Evolutionary conservation across 768 basidiomycete genomes (phyloP), one percentile per base, ranked within the genome.

Genomic region (Strobilomyces dryophilus): DNA sequence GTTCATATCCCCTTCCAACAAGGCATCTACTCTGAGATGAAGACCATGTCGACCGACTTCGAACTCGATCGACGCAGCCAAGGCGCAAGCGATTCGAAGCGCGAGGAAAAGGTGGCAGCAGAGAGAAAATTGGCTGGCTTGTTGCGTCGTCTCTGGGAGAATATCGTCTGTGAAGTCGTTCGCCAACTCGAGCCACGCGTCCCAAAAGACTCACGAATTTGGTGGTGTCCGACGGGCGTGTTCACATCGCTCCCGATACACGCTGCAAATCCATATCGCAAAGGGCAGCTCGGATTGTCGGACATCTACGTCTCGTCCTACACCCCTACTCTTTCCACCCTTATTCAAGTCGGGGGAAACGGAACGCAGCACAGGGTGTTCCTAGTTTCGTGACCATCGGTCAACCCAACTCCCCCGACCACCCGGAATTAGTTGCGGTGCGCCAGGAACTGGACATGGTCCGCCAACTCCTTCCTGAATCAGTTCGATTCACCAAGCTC

Each of bases 291-390:
- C 4, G 61, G 62, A 21, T 32, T 71, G n/a, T 58, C 60, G 3
- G 62, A 68, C 43, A 4, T 60, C 20, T 70, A 61, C 41, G 47
- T 71, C 32, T 70, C 66, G 4, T 71, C 69, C 0, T 70, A 70
- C 39, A 67, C 66, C 0, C 65, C 71, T 4, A 66, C 65, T 1
- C 56, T 70, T 14, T 59, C 60, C 0, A 60, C 67, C 20, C 62
- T 70, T 36, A 60, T 68, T 44, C 57, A 58, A 49, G 58, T 26
- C 54, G 57, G 41, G 51, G 46, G 17, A 52, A 35, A 36, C 40
- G 29, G 11, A 17, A 42, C 17, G 18, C 37, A 14, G 29, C 51
- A n/a, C 42, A 45, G 8, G 18, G 26, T 2, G 15, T 8, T 36
- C 56, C 56, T 8, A 46, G 51, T 26, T 56, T 65, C 9, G 51